These are phyloP conservation scores for Penicillium pulvis DNA, from an alignment of 495 filamentous ascomycete genomes.

Conservation along the genomic window DNA sequence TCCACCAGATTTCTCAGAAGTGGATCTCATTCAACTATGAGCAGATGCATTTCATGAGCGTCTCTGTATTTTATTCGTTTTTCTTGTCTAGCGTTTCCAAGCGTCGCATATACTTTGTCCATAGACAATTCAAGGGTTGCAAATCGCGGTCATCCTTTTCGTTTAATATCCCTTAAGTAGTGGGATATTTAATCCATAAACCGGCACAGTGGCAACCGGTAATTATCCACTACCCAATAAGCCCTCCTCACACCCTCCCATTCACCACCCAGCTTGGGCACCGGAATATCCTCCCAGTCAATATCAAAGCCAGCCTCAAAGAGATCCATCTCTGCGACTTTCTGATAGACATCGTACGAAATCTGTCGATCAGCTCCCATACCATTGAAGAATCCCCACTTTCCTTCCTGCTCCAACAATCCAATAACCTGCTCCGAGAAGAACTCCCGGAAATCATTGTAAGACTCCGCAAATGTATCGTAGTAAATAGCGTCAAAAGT, in stretches of 20 bases:
- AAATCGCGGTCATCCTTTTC: neutral
- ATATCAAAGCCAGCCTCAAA: conserved; percentile 89
- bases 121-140: conserved; percentile 10
- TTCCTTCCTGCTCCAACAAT: conserved; percentile 69
- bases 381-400: conserved; percentile 94
- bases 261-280: conserved; percentile 65
- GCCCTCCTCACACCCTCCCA: conserved; percentile 86
- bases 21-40: conserved; percentile 83
- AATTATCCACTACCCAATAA: conserved; percentile 85
- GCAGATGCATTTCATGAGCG: conserved; percentile 20
- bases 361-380: conserved; percentile 89
- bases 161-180: neutral
- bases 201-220: conserved; percentile 66
- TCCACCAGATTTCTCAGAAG: conserved; percentile 90
- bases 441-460: conserved; percentile 80
- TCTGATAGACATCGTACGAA: conserved; percentile 94
- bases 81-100: conserved; percentile 25
- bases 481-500: conserved; percentile 94
- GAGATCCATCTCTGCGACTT: conserved; percentile 89
- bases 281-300: conserved; percentile 76
- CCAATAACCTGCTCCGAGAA: conserved; percentile 85
- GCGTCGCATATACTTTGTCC: conserved; percentile 25
- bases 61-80: conserved; percentile 14
- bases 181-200: conserved; percentile 53
- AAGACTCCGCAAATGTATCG: conserved; percentile 95